A percentile compares a stretch with the other conserved stretches of the same genome.
Evolutionary conservation across 441 rosid genomes (phyloP).

Genomic region (Pelargonium citronellum): DNA sequence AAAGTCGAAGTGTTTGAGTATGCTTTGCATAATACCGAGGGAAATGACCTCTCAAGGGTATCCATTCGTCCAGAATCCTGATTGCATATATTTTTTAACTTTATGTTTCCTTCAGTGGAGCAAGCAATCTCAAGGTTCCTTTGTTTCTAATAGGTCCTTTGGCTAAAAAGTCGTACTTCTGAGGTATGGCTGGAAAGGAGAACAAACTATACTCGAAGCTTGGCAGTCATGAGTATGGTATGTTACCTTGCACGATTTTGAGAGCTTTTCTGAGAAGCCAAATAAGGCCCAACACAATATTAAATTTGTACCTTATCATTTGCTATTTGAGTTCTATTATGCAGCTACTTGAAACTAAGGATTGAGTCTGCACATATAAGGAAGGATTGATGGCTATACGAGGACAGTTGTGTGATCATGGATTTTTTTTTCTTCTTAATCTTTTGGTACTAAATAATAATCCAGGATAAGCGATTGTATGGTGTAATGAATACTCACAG

Average conservation of each 20-base stretch:
- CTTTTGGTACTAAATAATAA: background rate
- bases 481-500: background rate
- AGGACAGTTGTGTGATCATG: no score
- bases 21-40: conserved; percentile 88
- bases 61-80: conserved; percentile 16
- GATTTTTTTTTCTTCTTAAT: background rate
- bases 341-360: background rate
- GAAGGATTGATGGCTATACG: background rate
- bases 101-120: conserved; percentile 10
- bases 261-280: background rate
- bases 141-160: conserved; percentile 68
- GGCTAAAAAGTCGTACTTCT: conserved; percentile 98
- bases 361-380: background rate
- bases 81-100: conserved; percentile 8
- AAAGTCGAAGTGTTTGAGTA: conserved; percentile 93
- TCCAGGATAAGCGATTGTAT: background rate
- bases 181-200: conserved; percentile 99
- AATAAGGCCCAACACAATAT: background rate
- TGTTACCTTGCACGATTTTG: conserved; percentile 14
- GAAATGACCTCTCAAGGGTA: conserved; percentile 95
- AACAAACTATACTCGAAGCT: conserved; percentile 94
- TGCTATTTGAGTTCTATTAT: background rate
- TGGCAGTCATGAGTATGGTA: conserved; percentile 99
- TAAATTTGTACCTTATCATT: no score
- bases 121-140: conserved; percentile 16